Conservation (phyloP, 352 stramenopile genomes). For the Pseudoperonospora humuli region DNA sequence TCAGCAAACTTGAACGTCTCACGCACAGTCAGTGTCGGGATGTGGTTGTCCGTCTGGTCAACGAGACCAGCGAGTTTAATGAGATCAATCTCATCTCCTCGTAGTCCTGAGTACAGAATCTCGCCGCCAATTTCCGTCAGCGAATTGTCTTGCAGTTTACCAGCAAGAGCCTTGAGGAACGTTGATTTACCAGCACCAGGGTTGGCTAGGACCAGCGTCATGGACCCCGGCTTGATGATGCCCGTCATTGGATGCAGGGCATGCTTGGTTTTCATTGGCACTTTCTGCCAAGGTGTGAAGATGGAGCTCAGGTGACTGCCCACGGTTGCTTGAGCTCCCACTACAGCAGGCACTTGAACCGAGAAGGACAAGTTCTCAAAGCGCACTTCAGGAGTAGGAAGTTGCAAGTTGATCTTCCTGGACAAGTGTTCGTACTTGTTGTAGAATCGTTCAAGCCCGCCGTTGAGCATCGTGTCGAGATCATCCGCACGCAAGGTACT, state of each 20-base stretch:
- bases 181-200: conserved; percentile 50
- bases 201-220: conserved; percentile 34
- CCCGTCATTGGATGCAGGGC: conserved; percentile 59
- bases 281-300: conserved; percentile 40
- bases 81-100: conserved; percentile 37
- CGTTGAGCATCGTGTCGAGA: conserved; percentile 56
- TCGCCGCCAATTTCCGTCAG: conserved; percentile 26
- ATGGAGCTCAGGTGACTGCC: conserved; percentile 9
- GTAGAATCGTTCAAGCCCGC: conserved; percentile 71
- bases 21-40: conserved; percentile 88
- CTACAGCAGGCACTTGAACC: conserved; percentile 39
- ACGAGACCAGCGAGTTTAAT: conserved; percentile 58
- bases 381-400: conserved; percentile 41
- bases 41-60: conserved; percentile 82
- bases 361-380: too few species aligned
- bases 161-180: conserved; percentile 56
- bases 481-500: conserved; percentile 50
- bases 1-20: conserved; percentile 90
- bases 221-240: conserved; percentile 49
- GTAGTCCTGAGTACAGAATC: conserved; percentile 41
- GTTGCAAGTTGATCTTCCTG: conserved; percentile 45
- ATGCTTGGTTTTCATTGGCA: conserved; percentile 27
- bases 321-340: conserved; percentile 18
- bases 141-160: conserved; percentile 47
- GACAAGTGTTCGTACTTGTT: conserved; percentile 77